Evolutionary conservation across 2,329 filamentous ascomycete species (phyloP), one percentile per base, ranked within the genome.

Genomic region (Verticillium dahliae): DNA sequence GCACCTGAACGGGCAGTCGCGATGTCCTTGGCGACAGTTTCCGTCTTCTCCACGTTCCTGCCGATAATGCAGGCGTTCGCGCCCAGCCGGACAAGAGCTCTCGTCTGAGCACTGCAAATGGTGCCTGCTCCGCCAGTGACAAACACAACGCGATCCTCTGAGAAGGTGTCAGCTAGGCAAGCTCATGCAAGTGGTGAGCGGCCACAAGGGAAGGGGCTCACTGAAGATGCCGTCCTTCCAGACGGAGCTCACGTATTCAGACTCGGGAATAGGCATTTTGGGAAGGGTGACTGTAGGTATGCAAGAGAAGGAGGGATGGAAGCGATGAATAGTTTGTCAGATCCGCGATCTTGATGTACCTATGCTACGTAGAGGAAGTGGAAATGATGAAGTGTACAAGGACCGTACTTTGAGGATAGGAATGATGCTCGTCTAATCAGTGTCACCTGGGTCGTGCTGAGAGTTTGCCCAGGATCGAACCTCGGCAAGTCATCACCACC

Each of bases 51-150:
- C 55, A 89, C 85, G 73, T 91, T 97, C 68, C 95, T 89, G 50
- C 95, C 95, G 61, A 98, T 85, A 71, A 99, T 98, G 76, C 91
- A 96, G 58, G 95, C 95, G 69, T 98, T 89, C 55, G 92, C 94
- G 60, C 95, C 95, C 7, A 99, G 86, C 65, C 93, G 85, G 31
- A 99, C 92, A 63, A 99, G 81, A 4, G 95, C 95, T 66, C 92
- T 86, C 37, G 96, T 95, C 79, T 98, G 95, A 61, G 91, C 92
- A 69, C 90, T 95, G 80, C 95, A 97, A 71, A 99, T 98, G 33
- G 90, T 89, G 61, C 95, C 94, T 5, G 92, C 92, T 59, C 95
- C 95, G 62, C 95, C 95, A 3, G 95, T 99, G 71, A 96, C 96
- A 76, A 98, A 97, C 67, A 94, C 85, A 55, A 98, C 93, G 70